Evolutionary conservation across 106 monocot species (phyloP).

Genomic region (Dendrobium chrysotoxum): DNA sequence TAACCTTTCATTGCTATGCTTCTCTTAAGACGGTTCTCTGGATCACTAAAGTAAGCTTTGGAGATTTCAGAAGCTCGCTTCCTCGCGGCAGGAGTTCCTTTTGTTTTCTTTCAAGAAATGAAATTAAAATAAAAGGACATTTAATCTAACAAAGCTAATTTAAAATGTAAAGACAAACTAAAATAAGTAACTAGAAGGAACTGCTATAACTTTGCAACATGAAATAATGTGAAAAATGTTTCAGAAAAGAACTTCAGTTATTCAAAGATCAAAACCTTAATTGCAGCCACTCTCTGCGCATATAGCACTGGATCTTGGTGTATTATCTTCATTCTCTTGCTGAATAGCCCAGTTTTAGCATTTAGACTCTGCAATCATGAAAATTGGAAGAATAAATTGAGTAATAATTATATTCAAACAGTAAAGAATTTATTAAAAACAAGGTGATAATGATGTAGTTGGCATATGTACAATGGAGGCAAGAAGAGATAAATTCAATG

Average conservation of each 20-base stretch:
- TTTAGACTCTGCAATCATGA: slow-evolving; percentile 83
- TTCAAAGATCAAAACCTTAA: slow-evolving; percentile 49
- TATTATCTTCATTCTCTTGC: slow-evolving; percentile 85
- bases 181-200: not conserved
- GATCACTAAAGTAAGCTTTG: slow-evolving; percentile 74
- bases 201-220: too few relatives aligned
- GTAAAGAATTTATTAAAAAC: not conserved
- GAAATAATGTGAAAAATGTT: not conserved
- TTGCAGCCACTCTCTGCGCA: slow-evolving; percentile 87
- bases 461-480: not conserved
- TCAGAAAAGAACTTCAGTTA: not conserved
- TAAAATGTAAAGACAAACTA: not conserved
- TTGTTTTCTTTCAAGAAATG: slow-evolving; percentile 53
- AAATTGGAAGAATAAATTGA: slow-evolving; percentile 1
- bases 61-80: slow-evolving; percentile 66
- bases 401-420: not conserved
- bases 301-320: slow-evolving; percentile 72
- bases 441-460: not conserved
- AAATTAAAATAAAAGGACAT: not conserved
- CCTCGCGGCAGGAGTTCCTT: slow-evolving; percentile 70
- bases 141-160: not conserved
- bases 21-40: slow-evolving; percentile 82
- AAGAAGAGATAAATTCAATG: too few relatives aligned
- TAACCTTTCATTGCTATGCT: slow-evolving; percentile 90
- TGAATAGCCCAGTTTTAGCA: slow-evolving; percentile 97